These are phyloP conservation scores for Arabidopsis suecica DNA, from an alignment of 345 rosid genomes.

Conservation along the genomic window DNA sequence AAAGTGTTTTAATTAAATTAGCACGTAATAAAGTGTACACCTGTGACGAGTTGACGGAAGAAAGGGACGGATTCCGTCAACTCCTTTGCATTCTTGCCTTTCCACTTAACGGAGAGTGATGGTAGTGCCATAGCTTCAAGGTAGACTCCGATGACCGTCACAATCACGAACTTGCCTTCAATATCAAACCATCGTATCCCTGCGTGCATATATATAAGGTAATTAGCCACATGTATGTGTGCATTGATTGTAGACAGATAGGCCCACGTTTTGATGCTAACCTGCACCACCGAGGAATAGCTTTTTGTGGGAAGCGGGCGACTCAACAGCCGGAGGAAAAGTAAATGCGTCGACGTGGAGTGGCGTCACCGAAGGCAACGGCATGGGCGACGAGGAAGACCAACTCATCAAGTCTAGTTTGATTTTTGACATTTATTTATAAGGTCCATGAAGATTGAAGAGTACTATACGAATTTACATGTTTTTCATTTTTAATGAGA, in stretches of 20 bases:
- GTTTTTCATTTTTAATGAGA: too few species aligned
- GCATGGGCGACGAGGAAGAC: constrained; percentile 18
- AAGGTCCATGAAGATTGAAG: neutral
- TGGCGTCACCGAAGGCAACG: constrained; percentile 41
- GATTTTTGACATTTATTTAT: neutral
- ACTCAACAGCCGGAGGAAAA: constrained; percentile 58
- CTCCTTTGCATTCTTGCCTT: constrained; percentile 58
- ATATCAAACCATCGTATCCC: constrained; percentile 75
- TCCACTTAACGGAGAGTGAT: constrained; percentile 70
- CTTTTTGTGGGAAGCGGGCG: constrained; percentile 59
- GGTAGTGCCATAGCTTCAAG: constrained; percentile 59
- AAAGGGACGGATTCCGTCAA: constrained; percentile 61
- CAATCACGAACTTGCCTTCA: constrained; percentile 66
- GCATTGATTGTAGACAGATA: neutral
- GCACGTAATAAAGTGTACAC: constrained; percentile 40
- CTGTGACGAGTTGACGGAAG: constrained; percentile 71
- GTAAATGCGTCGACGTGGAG: constrained; percentile 51
- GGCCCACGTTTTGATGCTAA: neutral
- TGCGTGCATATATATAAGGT: constrained; percentile 34
- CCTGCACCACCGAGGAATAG: constrained; percentile 85
- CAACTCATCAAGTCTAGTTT: constrained; percentile 25
- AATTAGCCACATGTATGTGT: neutral
- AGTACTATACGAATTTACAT: neutral
- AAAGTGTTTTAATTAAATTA: neutral
- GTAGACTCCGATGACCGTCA: constrained; percentile 79